Conservation (phyloP, 257 asterid genomes). For the Pogostemon cablin region DNA sequence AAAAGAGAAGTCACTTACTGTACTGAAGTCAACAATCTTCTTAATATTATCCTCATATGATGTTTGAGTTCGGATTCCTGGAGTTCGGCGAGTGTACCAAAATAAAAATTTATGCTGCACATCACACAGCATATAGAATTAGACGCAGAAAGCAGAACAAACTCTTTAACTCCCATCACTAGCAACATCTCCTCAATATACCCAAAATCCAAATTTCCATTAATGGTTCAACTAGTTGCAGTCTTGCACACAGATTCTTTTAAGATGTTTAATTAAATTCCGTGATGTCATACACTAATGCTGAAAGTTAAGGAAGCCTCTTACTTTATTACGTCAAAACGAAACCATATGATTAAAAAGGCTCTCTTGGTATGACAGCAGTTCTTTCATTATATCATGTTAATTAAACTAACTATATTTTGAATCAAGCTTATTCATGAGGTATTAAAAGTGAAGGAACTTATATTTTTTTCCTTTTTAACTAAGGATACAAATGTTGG, state of each 20-base stretch:
- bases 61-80: conserved; percentile 86
- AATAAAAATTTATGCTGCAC: conserved; percentile 77
- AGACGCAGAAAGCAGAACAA: conserved; percentile 26
- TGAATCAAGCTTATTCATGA: background rate
- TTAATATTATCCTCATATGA: conserved; percentile 94
- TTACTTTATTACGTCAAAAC: background rate
- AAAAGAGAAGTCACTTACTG: conserved; percentile 54
- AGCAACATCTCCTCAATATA: conserved; percentile 20
- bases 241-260: background rate
- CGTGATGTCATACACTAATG: background rate
- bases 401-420: background rate
- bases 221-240: conserved; percentile 5
- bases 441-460: background rate
- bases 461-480: background rate
- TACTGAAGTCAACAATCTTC: conserved; percentile 87
- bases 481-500: background rate
- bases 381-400: background rate
- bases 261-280: background rate
- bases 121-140: conserved; percentile 26
- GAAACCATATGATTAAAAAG: background rate
- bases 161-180: background rate
- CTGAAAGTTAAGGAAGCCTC: background rate
- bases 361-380: background rate
- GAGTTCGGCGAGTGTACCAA: conserved; percentile 98
- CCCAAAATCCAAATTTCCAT: background rate